Evolutionary conservation across 768 basidiomycete genomes (phyloP), one percentile per base, ranked within the genome.

Genomic region (Sistotremastrum niveocremeum): DNA sequence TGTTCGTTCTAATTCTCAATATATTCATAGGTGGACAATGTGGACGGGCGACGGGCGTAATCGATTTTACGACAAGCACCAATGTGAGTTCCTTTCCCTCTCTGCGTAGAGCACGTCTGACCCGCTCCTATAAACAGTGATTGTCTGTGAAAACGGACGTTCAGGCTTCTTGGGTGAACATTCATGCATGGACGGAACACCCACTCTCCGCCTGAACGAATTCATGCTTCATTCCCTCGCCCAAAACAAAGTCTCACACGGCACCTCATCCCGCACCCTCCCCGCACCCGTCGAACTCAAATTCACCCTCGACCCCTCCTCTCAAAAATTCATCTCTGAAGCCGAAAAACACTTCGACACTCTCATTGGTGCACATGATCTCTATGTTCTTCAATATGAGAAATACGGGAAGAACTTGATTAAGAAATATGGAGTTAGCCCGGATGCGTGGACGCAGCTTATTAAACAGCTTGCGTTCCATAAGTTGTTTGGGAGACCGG

Each of bases 51-150:
- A 94, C 53, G 93, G 89, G 28, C 69, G 79, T 42, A 95, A 94
- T 61, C 69, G 94, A 49, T 99, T 84, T 71, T 97, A 81, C 58
- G 95, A 98, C 69, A 99, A 99, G 64, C 94, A 98, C 58, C 87
- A 98, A 58, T 56, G 88, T 90, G 59, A 34, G 82, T 70, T 4
- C 37, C n/a, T 29, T 40, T 28, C 38, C 11, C 30, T 3, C 45
- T 31, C 20, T 20, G 20, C 20, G 20, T 20, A 20, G 39, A 7
- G 31, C 38, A 48, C 48, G 32, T 41, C n/a, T 45, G 45, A 29
- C 45, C 45, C n/a, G 8, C 12, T 34, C 4, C 7, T 12, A 29
- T 31, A 38, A 31, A 8, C 57, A 91, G 89, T 97, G 45, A 77
- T 99, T 56, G 87, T 99, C 6, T 94, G 87, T 57, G 88, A 90